Evolutionary conservation across 345 rosid species (phyloP).

Genomic region (Eucalyptus viminalis): DNA sequence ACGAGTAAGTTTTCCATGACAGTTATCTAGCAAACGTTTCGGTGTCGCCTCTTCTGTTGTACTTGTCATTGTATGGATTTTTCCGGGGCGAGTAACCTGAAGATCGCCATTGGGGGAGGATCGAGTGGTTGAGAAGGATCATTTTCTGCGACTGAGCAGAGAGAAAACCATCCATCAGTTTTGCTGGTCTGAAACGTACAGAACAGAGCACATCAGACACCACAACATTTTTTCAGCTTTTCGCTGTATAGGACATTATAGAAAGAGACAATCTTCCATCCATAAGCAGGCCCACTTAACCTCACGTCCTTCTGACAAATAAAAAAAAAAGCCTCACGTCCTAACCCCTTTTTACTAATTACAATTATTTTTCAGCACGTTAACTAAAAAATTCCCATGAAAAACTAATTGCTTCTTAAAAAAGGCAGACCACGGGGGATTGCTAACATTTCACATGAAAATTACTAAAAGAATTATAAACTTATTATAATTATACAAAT

Average conservation of each 20-base stretch:
- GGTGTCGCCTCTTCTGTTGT: not conserved
- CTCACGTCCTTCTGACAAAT: no score
- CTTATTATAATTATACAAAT: fast-evolving
- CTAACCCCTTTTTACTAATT: not conserved
- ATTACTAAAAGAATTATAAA: not conserved
- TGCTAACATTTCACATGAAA: not conserved
- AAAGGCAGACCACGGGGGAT: not conserved
- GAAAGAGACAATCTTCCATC: not conserved
- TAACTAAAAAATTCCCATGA: not conserved
- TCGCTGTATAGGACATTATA: not conserved
- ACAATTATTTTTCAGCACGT: not conserved
- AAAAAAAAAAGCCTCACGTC: no score
- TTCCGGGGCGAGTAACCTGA: not conserved
- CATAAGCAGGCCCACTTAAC: not conserved
- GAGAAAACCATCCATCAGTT: not conserved
- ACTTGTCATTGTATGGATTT: not conserved
- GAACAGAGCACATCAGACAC: not conserved
- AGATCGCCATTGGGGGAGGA: not conserved
- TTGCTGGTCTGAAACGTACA: not conserved
- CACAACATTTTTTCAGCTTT: not conserved
- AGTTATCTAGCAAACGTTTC: not conserved
- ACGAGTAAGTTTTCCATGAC: not conserved
- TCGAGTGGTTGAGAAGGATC: not conserved
- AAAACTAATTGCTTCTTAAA: not conserved
- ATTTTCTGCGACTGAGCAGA: not conserved